Evolutionary conservation across 2,329 filamentous ascomycete genomes (phyloP), one percentile per base, ranked within the genome.

Genomic region (Colletotrichum theobromicola): DNA sequence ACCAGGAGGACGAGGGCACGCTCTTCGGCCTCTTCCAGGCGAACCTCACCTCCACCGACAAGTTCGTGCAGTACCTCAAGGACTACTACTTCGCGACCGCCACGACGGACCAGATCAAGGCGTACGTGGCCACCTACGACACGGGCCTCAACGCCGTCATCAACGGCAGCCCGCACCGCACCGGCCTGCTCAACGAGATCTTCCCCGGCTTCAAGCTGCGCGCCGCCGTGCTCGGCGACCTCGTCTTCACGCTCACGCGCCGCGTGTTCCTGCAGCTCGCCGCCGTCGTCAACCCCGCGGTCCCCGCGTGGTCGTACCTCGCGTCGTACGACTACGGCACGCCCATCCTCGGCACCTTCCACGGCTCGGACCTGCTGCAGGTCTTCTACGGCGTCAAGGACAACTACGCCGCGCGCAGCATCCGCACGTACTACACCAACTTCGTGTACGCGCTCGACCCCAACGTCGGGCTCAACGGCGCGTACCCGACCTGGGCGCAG

Each of bases 261-360:
- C 77, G 81, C 8, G 72, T 85, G 4, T 89, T 92, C 78, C 85
- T 93, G 28, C 79, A 85, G 24, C 76, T 81, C 3, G 80, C 88
- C 1, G 79, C 78, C 0, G 72, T 82, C 2, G 80, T 85, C 7
- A 83, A 86, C 53, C 91, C 92, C 0, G 77, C 82, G 46, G 90
- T 95, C 0, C 91, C 92, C 0, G 85, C 87, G 2, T 97, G 94
- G 94, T 94, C 93, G 0, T 97, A 95, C 83, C 88, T 97, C 2
- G 85, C 92, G 0, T 93, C 91, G 0, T 96, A 96, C 84, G 83
- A 93, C 85, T 91, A 93, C 80, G 92, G 92, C 13, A 93, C 91
- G 0, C 93, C 94, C 0, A 83, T 96, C 65, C 82, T 97, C 0
- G 95, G 95, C 18, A 96, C 94, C 0, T 94, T 95, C 83, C 95